Base-by-base conservation (phyloP, 169 alveolate species). In the Plasmodium sp. region DNA sequence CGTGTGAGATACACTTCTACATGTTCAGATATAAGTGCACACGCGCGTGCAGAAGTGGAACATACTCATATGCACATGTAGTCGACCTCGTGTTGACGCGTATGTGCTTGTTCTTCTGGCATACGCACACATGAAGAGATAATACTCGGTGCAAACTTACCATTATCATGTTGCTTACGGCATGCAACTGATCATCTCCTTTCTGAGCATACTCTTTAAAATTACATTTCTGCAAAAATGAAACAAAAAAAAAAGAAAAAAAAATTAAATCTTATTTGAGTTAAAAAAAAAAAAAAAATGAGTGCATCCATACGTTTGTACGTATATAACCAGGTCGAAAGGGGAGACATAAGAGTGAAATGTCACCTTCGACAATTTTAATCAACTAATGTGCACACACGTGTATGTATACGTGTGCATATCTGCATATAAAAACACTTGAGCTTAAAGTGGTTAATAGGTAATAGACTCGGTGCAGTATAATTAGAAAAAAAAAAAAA, bases 111-210 rank as follows among this genome's bases (percentile, higher is more conserved):
- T 5, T 31, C 14, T 18, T 67, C 39, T 67, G 77, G 9, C 77
- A 67, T 51, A 51, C 5, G 39, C 77, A 67, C 39, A 31, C 77
- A 67, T 62, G 75, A 67, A 67, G 43, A 67, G 39, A 18, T 67
- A 67, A 67, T 67, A 67, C 27, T 9, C 34, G 62, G 5, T 72
- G 58, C 62, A 62, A 62, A 33, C 94, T 22, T 80, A 90, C 94
- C 82, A 90, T 90, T 80, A 45, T 43, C 94, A 90, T 90, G 72
- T 22, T 86, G 58, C 39, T 43, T 80, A 67, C 5, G 90, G 73
- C 48, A 90, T 43, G 36, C 83, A 58, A 41, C 72, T 80, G 84
- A 56, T 80, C 82, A 27, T 80, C 77, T 43, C 62, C 90, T 79
- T 31, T 27, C 18, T 58, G 58, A 80, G 39, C 10, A 14, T 90